Evolutionary conservation across 768 basidiomycete species (phyloP), one percentile per base, ranked within the genome.

Genomic region (Boletus rufocinnamomeus): DNA sequence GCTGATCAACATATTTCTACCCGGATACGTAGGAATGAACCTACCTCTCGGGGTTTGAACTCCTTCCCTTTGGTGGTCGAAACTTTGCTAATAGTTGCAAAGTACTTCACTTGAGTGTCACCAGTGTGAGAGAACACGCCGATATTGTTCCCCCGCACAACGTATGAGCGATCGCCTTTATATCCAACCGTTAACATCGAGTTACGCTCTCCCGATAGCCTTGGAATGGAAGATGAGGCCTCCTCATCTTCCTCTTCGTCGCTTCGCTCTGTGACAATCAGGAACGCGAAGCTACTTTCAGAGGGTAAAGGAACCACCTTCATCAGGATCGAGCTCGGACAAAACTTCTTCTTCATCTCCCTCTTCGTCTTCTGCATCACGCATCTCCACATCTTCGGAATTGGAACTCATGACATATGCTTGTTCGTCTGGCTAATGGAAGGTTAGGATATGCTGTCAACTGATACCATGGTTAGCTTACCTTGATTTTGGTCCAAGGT

Each of bases 131-230:
- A 86, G 78, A 95, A 97, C 27, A 95, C 91, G 17, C 93, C 93
- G 52, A 97, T 95, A 68, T 88, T 92, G 74, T 85, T 89, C 41
- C 95, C 95, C 46, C 95, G 87, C 37, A 93, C 88, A 57, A 98
- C 95, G 67, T 93, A 97, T 13, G 95, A 93, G 30, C 95, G 82
- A 66, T 97, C 95, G 59, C 94, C 92, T 75, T 93, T 94, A 80
- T 97, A 95, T 13, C 96, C 96, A 41, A 98, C 87, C 4, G 91
- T 92, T 38, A 98, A 82, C 61, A 93, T 91, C 6, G 91, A 90
- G 72, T 98, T 98, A 60, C 81, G 81, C 32, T 87, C 87, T 28
- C 87, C 87, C 41, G 80, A 77, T 17, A 75, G 63, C 46, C 78
- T 74, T 11, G 74, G 63, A 44, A 76, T 68, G 14, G 76, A 72